Evolutionary conservation across 208 protist genomes (phyloP).

Genomic region (Naegleria fowleri): DNA sequence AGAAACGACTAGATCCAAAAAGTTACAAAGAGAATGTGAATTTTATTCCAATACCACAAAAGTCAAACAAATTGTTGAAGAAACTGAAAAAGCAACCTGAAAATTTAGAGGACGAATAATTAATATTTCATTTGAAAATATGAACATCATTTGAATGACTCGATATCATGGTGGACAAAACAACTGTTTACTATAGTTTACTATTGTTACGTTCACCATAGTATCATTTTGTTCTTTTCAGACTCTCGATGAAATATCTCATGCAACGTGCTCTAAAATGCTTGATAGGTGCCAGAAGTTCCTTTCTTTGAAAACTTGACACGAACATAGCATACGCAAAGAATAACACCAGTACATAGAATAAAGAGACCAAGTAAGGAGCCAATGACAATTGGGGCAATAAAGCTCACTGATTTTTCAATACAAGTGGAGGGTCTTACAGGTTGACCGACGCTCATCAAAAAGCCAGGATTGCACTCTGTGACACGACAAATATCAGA

Average conservation of each 20-base stretch:
- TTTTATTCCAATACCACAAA: background rate
- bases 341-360: background rate
- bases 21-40: background rate
- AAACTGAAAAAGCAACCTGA: background rate
- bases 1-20: background rate
- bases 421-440: background rate
- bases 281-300: too few relatives aligned
- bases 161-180: too few relatives aligned
- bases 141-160: too few relatives aligned
- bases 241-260: too few relatives aligned
- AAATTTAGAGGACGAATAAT: background rate
- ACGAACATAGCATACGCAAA: background rate
- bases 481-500: background rate
- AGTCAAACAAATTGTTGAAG: background rate
- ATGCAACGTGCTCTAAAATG: too few relatives aligned
- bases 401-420: background rate
- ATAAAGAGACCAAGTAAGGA: background rate
- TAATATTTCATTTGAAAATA: background rate
- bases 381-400: background rate
- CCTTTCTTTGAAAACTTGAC: too few relatives aligned
- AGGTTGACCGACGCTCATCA: background rate
- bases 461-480: background rate
- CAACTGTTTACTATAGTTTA: too few relatives aligned
- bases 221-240: too few relatives aligned
- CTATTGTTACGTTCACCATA: too few relatives aligned